Percentiles rank a stretch among this genome's conserved stretches.
Evolutionary conservation across 371 early-diverging fungal species (phyloP).

Genomic region (Mortierella sp.): DNA sequence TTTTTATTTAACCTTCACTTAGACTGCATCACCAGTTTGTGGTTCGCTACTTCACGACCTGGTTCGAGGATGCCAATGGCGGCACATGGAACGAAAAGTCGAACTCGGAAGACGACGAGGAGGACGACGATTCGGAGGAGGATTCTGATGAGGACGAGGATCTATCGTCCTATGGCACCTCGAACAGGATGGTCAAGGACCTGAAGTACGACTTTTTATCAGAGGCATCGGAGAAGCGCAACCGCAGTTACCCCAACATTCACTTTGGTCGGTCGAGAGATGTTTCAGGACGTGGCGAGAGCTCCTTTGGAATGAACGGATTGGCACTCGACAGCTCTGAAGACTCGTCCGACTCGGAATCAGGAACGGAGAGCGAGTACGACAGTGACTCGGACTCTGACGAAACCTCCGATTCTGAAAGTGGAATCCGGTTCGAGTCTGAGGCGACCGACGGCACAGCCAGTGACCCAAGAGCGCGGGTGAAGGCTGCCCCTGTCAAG

Average conservation of each 20-base stretch:
- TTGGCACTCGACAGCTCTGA: slow-evolving; percentile 64
- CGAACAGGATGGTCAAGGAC: slow-evolving; percentile 58
- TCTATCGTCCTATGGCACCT: slow-evolving; percentile 18
- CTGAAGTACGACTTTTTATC: slow-evolving; percentile 70
- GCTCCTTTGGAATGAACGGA: slow-evolving; percentile 55
- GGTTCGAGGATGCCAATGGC: slow-evolving; percentile 84
- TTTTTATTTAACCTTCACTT: not conserved
- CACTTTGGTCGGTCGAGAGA: slow-evolving; percentile 57
- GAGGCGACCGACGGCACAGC: slow-evolving; percentile 24
- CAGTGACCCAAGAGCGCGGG: slow-evolving; percentile 37
- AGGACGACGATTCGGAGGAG: slow-evolving; percentile 60
- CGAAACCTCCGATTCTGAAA: slow-evolving; percentile 59
- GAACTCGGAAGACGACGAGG: slow-evolving; percentile 56
- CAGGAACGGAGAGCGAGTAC: slow-evolving; percentile 55
- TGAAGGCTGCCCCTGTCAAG: slow-evolving; percentile 34
- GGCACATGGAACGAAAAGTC: slow-evolving; percentile 63
- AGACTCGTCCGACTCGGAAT: slow-evolving; percentile 49
- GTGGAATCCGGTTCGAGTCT: slow-evolving; percentile 41
- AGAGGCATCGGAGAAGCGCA: slow-evolving; percentile 58
- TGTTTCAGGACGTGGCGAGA: slow-evolving; percentile 38
- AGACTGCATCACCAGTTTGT: slow-evolving; percentile 92
- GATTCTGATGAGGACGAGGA: slow-evolving; percentile 60
- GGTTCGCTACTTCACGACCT: slow-evolving; percentile 95
- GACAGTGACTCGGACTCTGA: slow-evolving; percentile 65
- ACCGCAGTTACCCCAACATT: slow-evolving; percentile 66